A percentile compares a stretch with the other conserved stretches of the same genome.
phyloP scores from a whole-genome alignment of 352 stramenopile species.

The Phytophthora pistaciae region DNA sequence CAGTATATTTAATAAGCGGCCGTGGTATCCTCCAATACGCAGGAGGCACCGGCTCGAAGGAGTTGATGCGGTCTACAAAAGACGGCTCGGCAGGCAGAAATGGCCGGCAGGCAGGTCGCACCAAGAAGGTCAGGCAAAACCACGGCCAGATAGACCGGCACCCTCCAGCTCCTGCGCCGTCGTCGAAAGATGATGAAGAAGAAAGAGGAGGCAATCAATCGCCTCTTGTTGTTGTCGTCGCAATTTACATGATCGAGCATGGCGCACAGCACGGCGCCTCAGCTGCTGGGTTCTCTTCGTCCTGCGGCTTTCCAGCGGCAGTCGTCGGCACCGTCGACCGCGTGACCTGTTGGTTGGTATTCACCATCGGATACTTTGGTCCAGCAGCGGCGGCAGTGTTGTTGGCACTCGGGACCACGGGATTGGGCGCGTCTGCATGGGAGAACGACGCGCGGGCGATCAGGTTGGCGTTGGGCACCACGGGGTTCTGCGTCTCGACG shows the following conservation, averaged over 20 bases:
- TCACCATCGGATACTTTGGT: conserved; percentile 81
- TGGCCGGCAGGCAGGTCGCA: conserved; percentile 5
- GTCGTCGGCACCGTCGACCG: conserved; percentile 30
- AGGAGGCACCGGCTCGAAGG: conserved; percentile 14
- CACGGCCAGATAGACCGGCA: not conserved
- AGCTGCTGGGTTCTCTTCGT: conserved; percentile 47
- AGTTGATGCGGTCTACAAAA: conserved; percentile 36
- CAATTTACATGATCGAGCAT: conserved; percentile 70
- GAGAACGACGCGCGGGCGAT: conserved; percentile 54
- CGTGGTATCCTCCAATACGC: not conserved
- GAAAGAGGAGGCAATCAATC: conserved; percentile 3
- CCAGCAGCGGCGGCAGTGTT: conserved; percentile 18
- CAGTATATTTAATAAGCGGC: conserved; percentile 31
- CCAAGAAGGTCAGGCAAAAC: not conserved
- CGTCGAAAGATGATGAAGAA: conserved; percentile 17
- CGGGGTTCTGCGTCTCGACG: conserved; percentile 72
- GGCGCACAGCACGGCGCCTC: conserved; percentile 69
- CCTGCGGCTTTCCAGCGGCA: conserved; percentile 27
- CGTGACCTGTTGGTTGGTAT: conserved; percentile 73
- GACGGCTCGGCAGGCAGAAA: conserved; percentile 16
- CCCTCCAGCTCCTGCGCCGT: conserved; percentile 3
- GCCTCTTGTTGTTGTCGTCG: conserved; percentile 27
- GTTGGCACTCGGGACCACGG: conserved; percentile 62
- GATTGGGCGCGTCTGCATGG: conserved; percentile 59
- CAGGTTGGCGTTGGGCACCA: conserved; percentile 77